Evolutionary conservation across 805 yeast genomes (phyloP).

Genomic region (Ogataea nitratoaversa): DNA sequence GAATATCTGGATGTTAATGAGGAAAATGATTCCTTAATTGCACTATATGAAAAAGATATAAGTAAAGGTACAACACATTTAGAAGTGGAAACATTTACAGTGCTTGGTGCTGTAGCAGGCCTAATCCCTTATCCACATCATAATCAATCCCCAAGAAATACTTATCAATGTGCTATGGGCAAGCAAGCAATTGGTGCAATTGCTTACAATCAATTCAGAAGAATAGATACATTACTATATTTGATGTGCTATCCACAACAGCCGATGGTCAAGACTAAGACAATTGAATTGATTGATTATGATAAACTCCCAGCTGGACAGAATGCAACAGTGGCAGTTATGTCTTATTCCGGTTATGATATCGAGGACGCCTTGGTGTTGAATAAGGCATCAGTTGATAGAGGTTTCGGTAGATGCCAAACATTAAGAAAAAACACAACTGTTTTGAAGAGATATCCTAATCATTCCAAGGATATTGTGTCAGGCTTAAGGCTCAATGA

Average conservation of each 20-base stretch:
- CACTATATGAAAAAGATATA: slow-evolving; percentile 74
- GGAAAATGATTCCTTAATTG: slow-evolving; percentile 91
- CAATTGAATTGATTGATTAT: slow-evolving; percentile 91
- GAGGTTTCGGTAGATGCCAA: slow-evolving; percentile 98
- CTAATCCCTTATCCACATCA: slow-evolving; percentile 90
- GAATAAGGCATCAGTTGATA: slow-evolving; percentile 87
- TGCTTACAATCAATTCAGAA: slow-evolving; percentile 92
- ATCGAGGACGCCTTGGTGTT: slow-evolving; percentile 97
- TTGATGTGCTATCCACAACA: slow-evolving; percentile 99
- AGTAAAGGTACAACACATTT: slow-evolving; percentile 68
- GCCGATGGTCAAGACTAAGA: slow-evolving; percentile 97
- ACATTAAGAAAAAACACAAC: slow-evolving; percentile 90
- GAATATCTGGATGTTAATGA: slow-evolving; percentile 97
- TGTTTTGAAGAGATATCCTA: slow-evolving; percentile 84
- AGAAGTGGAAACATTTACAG: slow-evolving; percentile 94
- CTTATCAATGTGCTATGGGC: slow-evolving; percentile 96
- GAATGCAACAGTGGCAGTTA: slow-evolving; percentile 97
- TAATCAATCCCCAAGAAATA: slow-evolving; percentile 88
- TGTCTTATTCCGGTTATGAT: slow-evolving; percentile 99
- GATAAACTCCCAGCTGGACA: slow-evolving; percentile 98
- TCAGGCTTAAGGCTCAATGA: slow-evolving; percentile 90
- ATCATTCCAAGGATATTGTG: slow-evolving; percentile 86
- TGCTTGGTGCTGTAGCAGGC: slow-evolving; percentile 90
- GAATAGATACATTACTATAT: slow-evolving; percentile 91
- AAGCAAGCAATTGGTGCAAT: slow-evolving; percentile 99